phyloP scores from a whole-genome alignment of 2,329 filamentous ascomycete genomes.

The Anisogramma anomala region DNA sequence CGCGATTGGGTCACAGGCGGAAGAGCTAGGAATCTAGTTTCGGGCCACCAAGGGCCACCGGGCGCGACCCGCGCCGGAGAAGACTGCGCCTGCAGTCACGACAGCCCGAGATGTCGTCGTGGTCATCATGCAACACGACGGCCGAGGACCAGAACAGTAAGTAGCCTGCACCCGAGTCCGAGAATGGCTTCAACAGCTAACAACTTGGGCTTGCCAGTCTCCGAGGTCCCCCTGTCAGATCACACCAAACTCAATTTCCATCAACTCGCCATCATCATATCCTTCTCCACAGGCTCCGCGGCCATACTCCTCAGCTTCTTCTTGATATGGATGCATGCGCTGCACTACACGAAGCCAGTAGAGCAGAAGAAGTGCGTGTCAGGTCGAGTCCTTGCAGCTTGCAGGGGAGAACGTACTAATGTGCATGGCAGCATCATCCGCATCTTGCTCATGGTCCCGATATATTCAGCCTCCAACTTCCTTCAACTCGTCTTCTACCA shows the following conservation, averaged over 20 bases:
- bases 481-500: conserved; percentile 64
- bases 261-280: conserved; percentile 40
- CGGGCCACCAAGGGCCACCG: neutral
- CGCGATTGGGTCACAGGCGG: neutral
- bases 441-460: conserved; percentile 77
- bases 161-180: neutral
- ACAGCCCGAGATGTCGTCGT: conserved; percentile 9
- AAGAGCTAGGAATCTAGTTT: neutral
- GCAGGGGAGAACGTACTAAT: conserved; percentile 2
- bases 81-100: conserved; percentile 5
- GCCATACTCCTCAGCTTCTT: conserved; percentile 43
- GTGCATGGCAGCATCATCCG: conserved; percentile 58
- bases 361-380: conserved; percentile 45
- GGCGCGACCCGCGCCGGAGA: neutral
- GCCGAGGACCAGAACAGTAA: conserved; percentile 17
- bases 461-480: conserved; percentile 66
- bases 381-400: neutral
- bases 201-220: conserved; percentile 25
- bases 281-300: conserved; percentile 35
- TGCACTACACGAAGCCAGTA: conserved; percentile 47
- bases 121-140: conserved; percentile 13
- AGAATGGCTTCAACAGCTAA: conserved; percentile 20
- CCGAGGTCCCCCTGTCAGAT: conserved; percentile 36
- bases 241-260: conserved; percentile 37
- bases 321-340: conserved; percentile 46